Evolutionary conservation across 2,329 filamentous ascomycete genomes (phyloP).

Genomic region (Teratosphaeria viscida): DNA sequence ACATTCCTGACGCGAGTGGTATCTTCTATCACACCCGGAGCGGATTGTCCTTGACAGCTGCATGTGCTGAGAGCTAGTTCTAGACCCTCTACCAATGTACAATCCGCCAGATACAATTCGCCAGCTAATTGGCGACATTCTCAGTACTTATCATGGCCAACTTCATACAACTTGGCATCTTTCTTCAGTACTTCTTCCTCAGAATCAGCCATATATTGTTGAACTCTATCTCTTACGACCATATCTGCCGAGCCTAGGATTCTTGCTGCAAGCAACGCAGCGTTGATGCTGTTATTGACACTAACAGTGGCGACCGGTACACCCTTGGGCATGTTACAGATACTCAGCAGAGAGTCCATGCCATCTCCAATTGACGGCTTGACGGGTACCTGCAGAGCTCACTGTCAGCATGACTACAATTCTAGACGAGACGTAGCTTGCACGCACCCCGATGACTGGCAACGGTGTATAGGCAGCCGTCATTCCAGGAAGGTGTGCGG

Average conservation of each 20-base stretch:
- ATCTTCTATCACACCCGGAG: no score
- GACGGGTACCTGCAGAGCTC: conserved; percentile 31
- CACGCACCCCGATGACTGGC: conserved; percentile 36
- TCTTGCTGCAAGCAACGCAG: conserved; percentile 36
- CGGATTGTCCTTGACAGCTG: no score
- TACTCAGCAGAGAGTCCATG: conserved; percentile 40
- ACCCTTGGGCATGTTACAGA: conserved; percentile 42
- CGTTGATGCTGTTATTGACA: conserved; percentile 38
- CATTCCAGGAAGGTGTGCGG: conserved; percentile 44
- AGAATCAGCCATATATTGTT: conserved; percentile 52
- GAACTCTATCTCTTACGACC: conserved; percentile 48
- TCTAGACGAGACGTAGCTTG: not conserved
- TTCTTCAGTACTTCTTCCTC: conserved; percentile 55
- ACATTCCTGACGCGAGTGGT: no score
- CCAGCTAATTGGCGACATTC: no score
- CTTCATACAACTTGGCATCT: conserved; percentile 40
- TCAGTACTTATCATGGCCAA: not conserved
- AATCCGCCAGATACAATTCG: no score
- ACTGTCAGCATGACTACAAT: not conserved
- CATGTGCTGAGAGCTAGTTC: no score
- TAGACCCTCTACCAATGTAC: no score
- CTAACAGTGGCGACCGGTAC: conserved; percentile 32
- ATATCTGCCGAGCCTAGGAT: conserved; percentile 36
- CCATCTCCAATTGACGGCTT: conserved; percentile 41
- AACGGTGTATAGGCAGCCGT: conserved; percentile 39